Percentiles rank a stretch among this genome's conserved stretches.
phyloP scores from a whole-genome alignment of 1,284 basidiomycete species.

The Apiotrichum mycotoxinovorans region DNA sequence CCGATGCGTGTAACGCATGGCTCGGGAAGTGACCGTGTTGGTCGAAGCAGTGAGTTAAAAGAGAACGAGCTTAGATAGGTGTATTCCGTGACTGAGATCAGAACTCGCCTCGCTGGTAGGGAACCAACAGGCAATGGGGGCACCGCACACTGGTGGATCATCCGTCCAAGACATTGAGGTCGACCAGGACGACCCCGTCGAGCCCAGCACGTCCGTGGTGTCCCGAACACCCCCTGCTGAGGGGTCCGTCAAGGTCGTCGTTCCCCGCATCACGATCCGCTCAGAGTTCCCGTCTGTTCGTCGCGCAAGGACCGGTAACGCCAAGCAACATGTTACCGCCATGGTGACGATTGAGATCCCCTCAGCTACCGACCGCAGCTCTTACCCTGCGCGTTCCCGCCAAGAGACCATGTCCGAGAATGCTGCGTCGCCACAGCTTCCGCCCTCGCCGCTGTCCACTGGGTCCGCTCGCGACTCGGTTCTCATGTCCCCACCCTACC shows the following conservation, averaged over 20 bases:
- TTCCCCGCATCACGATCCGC: slow-evolving; percentile 80
- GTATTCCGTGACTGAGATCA: slow-evolving; percentile 35
- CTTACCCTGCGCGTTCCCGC: slow-evolving; percentile 30
- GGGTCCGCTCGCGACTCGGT: slow-evolving; percentile 19
- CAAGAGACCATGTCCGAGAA: slow-evolving; percentile 25
- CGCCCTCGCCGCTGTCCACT: slow-evolving; percentile 33
- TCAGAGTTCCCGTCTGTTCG: slow-evolving; percentile 81
- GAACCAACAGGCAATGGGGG: slow-evolving; percentile 1
- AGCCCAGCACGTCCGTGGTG: background rate
- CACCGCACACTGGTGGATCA: background rate
- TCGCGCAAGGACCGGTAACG: slow-evolving; percentile 52
- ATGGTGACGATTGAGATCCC: slow-evolving; percentile 87
- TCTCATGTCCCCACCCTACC: background rate
- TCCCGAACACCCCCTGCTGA: slow-evolving; percentile 31
- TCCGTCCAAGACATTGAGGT: slow-evolving; percentile 53
- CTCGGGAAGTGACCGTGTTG: slow-evolving; percentile 59
- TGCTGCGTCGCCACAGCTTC: slow-evolving; percentile 35
- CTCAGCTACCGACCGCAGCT: slow-evolving; percentile 56
- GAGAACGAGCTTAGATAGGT: background rate
- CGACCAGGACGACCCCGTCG: slow-evolving; percentile 73
- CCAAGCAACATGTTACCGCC: slow-evolving; percentile 69
- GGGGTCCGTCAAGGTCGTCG: slow-evolving; percentile 61
- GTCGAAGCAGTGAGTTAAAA: slow-evolving; percentile 73
- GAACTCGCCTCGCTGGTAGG: slow-evolving; percentile 89
- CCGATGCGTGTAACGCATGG: slow-evolving; percentile 85